These are phyloP conservation scores for Neopestalotiopsis sp. DNA, from an alignment of 2,329 filamentous ascomycete species.

Conservation along the genomic window DNA sequence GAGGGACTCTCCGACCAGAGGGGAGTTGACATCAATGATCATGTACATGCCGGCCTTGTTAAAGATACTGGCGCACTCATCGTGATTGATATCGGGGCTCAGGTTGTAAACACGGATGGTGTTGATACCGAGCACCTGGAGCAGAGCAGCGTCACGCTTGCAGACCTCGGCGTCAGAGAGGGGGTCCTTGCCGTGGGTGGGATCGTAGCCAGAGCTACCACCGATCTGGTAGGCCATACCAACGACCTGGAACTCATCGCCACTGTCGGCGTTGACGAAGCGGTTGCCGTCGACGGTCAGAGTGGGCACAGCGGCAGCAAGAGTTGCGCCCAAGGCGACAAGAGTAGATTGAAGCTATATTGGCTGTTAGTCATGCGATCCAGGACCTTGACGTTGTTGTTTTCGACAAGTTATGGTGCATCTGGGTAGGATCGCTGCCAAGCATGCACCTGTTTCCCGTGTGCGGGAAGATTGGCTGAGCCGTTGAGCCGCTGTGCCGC, in stretches of 20 bases:
- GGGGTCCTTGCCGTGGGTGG: conserved; percentile 59
- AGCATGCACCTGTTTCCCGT: neutral
- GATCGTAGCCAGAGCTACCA: conserved; percentile 67
- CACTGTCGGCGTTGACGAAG: conserved; percentile 64
- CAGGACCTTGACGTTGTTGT: neutral
- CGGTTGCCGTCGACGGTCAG: conserved; percentile 62
- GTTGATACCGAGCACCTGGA: conserved; percentile 70
- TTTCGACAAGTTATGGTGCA: neutral
- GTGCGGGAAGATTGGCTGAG: neutral
- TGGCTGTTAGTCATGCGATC: neutral
- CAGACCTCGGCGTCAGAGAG: conserved; percentile 64
- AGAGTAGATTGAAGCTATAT: conserved; percentile 50
- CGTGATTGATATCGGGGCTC: conserved; percentile 69
- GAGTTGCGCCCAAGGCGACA: conserved; percentile 57
- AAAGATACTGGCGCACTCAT: conserved; percentile 71
- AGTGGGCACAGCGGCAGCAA: conserved; percentile 61
- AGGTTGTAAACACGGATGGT: conserved; percentile 75
- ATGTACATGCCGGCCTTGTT: conserved; percentile 73
- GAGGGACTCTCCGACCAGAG: conserved; percentile 62
- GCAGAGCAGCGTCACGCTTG: conserved; percentile 68
- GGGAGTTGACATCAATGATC: conserved; percentile 73
- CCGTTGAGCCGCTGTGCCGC: conserved; percentile 1
- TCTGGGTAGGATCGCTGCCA: neutral
- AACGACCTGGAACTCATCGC: conserved; percentile 68
- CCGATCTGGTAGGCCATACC: conserved; percentile 75